phyloP scores from a whole-genome alignment of 768 basidiomycete species.

The Tricholoma furcatifolium region DNA sequence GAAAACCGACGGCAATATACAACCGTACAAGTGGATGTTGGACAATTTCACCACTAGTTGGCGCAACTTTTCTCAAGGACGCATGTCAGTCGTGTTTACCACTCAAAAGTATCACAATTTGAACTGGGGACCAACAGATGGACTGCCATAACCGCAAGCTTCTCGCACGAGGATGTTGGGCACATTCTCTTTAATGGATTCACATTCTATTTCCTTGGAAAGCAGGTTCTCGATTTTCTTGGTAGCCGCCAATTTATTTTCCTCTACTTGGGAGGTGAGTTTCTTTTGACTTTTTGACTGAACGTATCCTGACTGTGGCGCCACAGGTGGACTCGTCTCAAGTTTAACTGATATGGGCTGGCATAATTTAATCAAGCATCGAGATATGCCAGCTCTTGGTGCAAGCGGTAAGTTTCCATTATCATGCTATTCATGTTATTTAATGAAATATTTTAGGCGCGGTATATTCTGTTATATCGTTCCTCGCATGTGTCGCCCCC shows the following conservation, averaged over 20 bases:
- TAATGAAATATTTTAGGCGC: slow-evolving; percentile 47
- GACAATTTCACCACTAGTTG: slow-evolving; percentile 64
- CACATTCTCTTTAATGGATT: slow-evolving; percentile 80
- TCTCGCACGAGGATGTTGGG: slow-evolving; percentile 61
- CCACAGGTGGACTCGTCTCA: slow-evolving; percentile 57
- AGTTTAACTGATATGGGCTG: slow-evolving; percentile 51
- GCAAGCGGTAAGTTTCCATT: slow-evolving; percentile 62
- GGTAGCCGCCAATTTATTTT: slow-evolving; percentile 66
- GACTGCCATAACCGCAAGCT: slow-evolving; percentile 68
- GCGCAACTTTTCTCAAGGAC: slow-evolving; percentile 60
- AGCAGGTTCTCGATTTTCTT: slow-evolving; percentile 56
- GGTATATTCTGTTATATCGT: slow-evolving; percentile 66
- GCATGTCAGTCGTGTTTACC: slow-evolving; percentile 47
- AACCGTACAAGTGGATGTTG: slow-evolving; percentile 46
- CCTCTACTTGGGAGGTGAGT: slow-evolving; percentile 72
- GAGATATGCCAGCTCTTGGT: slow-evolving; percentile 49
- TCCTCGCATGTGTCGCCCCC: slow-evolving; percentile 72
- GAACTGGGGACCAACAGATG: slow-evolving; percentile 46
- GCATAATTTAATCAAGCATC: slow-evolving; percentile 36
- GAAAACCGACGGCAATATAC: slow-evolving; percentile 39
- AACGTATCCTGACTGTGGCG: slow-evolving; percentile 5
- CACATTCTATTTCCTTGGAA: slow-evolving; percentile 77
- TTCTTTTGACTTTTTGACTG: background rate
- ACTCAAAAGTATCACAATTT: background rate
- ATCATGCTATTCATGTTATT: background rate